phyloP scores from a whole-genome alignment of 225 moss, liverwort and hornwort species.

The Physcomitrium patens region DNA sequence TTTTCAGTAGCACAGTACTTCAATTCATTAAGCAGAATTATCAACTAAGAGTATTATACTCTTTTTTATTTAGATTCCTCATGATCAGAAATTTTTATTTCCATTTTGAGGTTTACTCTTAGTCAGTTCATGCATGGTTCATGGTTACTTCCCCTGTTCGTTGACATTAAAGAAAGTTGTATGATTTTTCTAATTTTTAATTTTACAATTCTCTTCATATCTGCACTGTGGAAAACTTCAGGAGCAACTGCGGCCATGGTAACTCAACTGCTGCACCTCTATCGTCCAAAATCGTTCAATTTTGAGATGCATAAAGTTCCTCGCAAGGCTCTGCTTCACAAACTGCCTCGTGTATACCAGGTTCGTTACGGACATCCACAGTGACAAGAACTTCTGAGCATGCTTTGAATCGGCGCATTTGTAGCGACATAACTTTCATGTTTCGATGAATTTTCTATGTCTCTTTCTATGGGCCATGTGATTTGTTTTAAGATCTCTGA shows the following conservation, averaged over 20 bases:
- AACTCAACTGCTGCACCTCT: slow-evolving; percentile 32
- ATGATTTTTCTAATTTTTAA: background rate
- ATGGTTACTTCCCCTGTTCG: background rate
- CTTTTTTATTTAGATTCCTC: background rate
- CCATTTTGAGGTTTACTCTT: background rate
- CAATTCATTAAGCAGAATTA: background rate
- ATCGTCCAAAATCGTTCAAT: slow-evolving; percentile 20
- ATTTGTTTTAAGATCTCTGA: background rate
- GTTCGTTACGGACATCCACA: slow-evolving; percentile 23
- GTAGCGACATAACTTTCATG: background rate
- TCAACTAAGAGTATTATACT: background rate
- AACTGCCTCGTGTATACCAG: slow-evolving; percentile 51
- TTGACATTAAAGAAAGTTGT: background rate
- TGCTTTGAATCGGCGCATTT: background rate
- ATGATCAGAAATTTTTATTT: background rate
- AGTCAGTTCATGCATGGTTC: slow-evolving; percentile 17
- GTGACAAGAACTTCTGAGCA: background rate
- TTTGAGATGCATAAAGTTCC: slow-evolving; percentile 44
- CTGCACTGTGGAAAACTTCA: slow-evolving; percentile 12
- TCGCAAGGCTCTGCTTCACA: slow-evolving; percentile 32
- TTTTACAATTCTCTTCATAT: background rate
- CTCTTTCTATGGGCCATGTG: slow-evolving; percentile 3
- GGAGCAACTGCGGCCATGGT: slow-evolving; percentile 39
- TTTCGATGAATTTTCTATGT: background rate
- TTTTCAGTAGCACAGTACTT: background rate